A percentile compares a stretch with the other conserved stretches of the same genome.
phyloP scores from a whole-genome alignment of 1,139 yeast species.

The Sugiyamaella castrensis region DNA sequence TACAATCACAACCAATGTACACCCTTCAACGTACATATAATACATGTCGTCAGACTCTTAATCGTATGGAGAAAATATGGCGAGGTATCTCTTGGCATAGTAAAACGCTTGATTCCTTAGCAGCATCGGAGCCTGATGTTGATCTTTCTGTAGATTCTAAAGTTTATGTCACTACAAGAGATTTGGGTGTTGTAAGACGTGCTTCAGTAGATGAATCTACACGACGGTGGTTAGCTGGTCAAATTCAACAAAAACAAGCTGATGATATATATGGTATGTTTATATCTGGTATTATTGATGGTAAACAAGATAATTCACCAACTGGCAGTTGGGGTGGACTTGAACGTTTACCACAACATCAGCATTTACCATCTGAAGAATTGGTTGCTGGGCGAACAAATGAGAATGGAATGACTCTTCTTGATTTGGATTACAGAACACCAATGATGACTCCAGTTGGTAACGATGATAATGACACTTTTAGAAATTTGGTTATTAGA shows the following conservation, averaged over 20 bases:
- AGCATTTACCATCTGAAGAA: neutral
- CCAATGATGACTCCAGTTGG: neutral
- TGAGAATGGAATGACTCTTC: constrained; percentile 5
- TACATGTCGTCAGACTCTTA: constrained; percentile 28
- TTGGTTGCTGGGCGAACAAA: neutral
- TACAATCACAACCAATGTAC: constrained; percentile 25
- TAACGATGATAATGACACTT: constrained; percentile 15
- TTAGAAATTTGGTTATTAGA: constrained; percentile 25
- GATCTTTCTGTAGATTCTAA: constrained; percentile 28
- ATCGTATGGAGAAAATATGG: constrained; percentile 29
- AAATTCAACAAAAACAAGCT: constrained; percentile 21
- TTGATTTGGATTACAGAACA: neutral
- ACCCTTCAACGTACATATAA: constrained; percentile 28
- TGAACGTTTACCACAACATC: neutral
- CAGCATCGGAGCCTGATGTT: constrained; percentile 32
- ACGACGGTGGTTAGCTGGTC: constrained; percentile 28
- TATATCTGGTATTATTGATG: constrained; percentile 28
- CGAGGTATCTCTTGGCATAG: constrained; percentile 33
- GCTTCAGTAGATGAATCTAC: constrained; percentile 30
- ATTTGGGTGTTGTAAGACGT: constrained; percentile 27
- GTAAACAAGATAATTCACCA: neutral
- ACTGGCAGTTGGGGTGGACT: neutral
- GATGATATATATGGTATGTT: constrained; percentile 29
- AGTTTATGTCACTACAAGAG: constrained; percentile 25
- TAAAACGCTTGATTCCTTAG: constrained; percentile 30